Evolutionary conservation across 495 filamentous ascomycete genomes (phyloP).

Genomic region (Aspergillus kassunensis): DNA sequence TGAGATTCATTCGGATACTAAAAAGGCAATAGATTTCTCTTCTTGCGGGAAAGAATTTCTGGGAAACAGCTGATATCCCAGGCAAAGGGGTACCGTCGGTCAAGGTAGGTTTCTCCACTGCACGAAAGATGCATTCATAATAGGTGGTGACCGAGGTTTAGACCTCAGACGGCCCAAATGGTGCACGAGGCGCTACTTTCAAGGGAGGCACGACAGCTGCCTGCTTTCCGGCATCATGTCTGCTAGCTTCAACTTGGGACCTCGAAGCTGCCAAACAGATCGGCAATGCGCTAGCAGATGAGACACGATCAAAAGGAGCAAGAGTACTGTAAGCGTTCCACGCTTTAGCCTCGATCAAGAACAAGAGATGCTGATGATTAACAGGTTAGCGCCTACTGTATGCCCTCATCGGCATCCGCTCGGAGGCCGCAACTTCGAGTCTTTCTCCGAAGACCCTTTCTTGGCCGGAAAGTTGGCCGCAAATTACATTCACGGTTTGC

Average conservation of each 20-base stretch:
- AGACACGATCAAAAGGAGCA: conserved; percentile 5
- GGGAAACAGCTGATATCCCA: conserved; percentile 1
- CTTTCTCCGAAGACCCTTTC: conserved; percentile 10
- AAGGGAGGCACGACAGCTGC: background rate
- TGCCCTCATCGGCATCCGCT: conserved; percentile 4
- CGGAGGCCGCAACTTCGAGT: conserved; percentile 13
- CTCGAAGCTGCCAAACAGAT: conserved; percentile 1
- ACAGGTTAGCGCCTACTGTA: conserved; percentile 9
- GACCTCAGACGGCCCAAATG: conserved; percentile 6
- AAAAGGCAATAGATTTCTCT: background rate
- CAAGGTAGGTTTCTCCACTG: background rate
- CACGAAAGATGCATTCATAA: background rate
- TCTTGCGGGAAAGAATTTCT: conserved; percentile 4
- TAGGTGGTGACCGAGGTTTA: background rate
- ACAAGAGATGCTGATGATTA: background rate
- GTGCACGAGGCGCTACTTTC: conserved; percentile 1
- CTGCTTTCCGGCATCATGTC: conserved; percentile 5
- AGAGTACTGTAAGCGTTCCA: background rate
- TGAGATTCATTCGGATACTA: too few species aligned
- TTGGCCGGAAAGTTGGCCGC: conserved; percentile 5
- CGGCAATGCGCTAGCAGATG: background rate
- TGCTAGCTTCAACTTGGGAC: conserved; percentile 6
- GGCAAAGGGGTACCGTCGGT: conserved; percentile 1
- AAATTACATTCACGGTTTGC: conserved; percentile 47
- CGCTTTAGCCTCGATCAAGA: background rate